Conservation (phyloP, 78 protist genomes). For the Guillardia theta region DNA sequence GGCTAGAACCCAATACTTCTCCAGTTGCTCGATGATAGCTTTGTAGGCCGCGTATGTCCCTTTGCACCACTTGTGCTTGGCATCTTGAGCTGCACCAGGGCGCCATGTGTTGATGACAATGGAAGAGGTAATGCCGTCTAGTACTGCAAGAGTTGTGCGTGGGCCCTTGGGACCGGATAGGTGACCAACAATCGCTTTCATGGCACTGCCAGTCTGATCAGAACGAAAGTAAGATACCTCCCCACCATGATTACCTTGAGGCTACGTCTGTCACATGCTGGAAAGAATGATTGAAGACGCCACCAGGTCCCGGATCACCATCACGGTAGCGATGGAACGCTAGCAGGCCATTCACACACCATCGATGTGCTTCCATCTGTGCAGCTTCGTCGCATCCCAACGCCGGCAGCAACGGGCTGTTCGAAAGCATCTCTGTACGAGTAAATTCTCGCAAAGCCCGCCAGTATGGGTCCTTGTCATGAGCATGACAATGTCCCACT, state of each 20-base stretch:
- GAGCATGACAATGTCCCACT: slow-evolving; percentile 1
- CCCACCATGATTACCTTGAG: neutral
- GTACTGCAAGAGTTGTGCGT: neutral
- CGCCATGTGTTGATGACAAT: slow-evolving; percentile 15
- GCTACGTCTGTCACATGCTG: slow-evolving; percentile 28
- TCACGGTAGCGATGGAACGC: slow-evolving; percentile 18
- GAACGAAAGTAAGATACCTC: neutral
- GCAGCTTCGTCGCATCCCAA: slow-evolving; percentile 8
- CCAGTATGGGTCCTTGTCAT: slow-evolving; percentile 22
- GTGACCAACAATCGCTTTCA: slow-evolving; percentile 9
- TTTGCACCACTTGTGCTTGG: slow-evolving; percentile 12
- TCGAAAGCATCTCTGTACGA: neutral
- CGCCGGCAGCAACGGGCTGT: slow-evolving; percentile 11
- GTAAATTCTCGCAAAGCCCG: slow-evolving; percentile 13
- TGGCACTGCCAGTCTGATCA: neutral
- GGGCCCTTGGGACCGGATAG: slow-evolving; percentile 25
- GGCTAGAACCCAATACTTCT: slow-evolving; percentile 3
- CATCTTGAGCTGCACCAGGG: neutral
- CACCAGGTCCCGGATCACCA: neutral
- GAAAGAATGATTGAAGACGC: neutral
- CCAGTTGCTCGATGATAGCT: neutral
- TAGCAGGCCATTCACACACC: neutral
- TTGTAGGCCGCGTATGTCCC: slow-evolving; percentile 20
- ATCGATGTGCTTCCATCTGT: neutral
- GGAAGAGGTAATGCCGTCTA: neutral